Base-by-base conservation (phyloP, 805 yeast species). In the Starmerella bacillaris region DNA sequence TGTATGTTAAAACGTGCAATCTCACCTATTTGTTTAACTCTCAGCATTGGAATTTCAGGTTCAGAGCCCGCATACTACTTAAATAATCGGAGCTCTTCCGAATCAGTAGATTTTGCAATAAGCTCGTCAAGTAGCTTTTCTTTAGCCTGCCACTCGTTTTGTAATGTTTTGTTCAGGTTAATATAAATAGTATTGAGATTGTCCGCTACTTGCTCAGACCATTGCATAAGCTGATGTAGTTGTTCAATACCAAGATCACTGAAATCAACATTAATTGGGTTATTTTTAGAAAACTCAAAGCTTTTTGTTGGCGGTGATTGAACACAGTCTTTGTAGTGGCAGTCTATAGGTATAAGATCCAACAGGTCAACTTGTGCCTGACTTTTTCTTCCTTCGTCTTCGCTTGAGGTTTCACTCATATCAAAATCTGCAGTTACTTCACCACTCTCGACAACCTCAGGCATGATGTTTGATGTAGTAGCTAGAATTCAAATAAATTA, bases 121-220 rank as follows among this genome's bases (percentile, higher is more conserved):
- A 55, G 40, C 33, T 43, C 29, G 38, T 58, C 58, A 17, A 59
- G 37, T 16, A 54, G 31, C 24, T 37, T 34, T 46, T 59, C 65
- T 38, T 59, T 59, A 18, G 46, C 51, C 6, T 41, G 30, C 59
- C 58, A 53, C 28, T 51, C 48, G n/a, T 38, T 38, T 30, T 37
- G 31, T 18, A 43, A 39, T 26, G 36, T 36, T 14, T 30, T 8
- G 21, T 45, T 37, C 14, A 53, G 45, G 24, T 31, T 27, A 21
- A 36, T 40, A 5, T 50, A 43, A 37, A 49, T 51, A 8, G 24
- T 28, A 11, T 40, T 43, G 37, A 59, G 45, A 24, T 41, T 39
- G 17, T 29, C 31, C 15, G 48, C 42, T 15, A 50, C 40, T 31
- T 49, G 51, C 22, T 44, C 30, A 7, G 54, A 49, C 64, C 62